These are phyloP conservation scores for Colletotrichum noveboracense DNA, from an alignment of 2,329 filamentous ascomycete species.

Conservation along the genomic window DNA sequence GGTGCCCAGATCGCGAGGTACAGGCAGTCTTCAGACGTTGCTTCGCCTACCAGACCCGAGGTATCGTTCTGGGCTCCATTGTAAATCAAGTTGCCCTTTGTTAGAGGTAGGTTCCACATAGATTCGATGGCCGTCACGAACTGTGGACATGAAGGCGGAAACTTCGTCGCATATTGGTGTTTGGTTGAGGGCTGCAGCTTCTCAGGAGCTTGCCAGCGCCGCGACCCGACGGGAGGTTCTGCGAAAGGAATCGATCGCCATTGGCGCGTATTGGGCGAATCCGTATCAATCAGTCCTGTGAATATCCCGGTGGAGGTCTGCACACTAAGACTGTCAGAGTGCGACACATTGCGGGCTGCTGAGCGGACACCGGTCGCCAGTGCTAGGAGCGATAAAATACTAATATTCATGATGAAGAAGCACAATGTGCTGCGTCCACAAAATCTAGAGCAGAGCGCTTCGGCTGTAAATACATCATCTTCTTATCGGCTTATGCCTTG, in stretches of 20 bases:
- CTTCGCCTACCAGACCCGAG: conserved; percentile 25
- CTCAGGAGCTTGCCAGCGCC: conserved; percentile 33
- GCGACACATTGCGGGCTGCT: neutral
- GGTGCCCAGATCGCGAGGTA: conserved; percentile 48
- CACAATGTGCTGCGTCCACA: neutral
- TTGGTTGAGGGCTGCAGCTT: conserved; percentile 26
- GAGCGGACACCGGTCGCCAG: neutral
- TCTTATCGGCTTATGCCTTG: neutral
- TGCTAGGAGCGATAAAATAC: neutral
- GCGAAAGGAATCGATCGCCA: conserved; percentile 43
- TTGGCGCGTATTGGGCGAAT: conserved; percentile 37
- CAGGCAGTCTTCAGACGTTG: conserved; percentile 45
- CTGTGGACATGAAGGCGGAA: conserved; percentile 37
- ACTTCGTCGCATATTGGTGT: conserved; percentile 30
- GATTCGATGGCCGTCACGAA: conserved; percentile 33
- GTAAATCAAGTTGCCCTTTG: conserved; percentile 25
- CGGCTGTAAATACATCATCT: neutral
- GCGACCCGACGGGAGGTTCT: conserved; percentile 34
- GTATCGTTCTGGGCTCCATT: conserved; percentile 26
- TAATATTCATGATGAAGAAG: neutral
- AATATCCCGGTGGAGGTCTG: conserved; percentile 34
- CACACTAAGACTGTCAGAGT: conserved; percentile 27
- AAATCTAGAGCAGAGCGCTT: neutral
- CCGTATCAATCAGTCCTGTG: conserved; percentile 35
- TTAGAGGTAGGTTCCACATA: conserved; percentile 29